Evolutionary conservation across 2,329 filamentous ascomycete genomes (phyloP).

Genomic region (Helotiales sp.): DNA sequence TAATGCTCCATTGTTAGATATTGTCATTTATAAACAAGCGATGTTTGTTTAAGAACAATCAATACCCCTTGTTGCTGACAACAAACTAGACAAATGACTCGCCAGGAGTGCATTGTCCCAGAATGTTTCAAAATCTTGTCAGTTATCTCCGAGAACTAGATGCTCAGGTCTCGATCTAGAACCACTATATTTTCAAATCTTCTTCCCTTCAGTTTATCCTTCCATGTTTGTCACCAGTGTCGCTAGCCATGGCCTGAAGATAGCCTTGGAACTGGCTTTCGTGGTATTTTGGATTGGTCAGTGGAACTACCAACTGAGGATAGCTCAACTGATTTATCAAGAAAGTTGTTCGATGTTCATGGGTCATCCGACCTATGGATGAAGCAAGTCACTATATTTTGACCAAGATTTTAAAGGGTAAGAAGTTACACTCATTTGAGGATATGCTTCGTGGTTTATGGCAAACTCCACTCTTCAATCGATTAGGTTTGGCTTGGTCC

Average conservation of each 20-base stretch:
- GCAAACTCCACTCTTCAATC: too few species aligned
- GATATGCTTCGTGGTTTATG: not conserved
- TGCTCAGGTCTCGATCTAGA: not conserved
- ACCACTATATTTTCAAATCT: not conserved
- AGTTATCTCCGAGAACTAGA: not conserved
- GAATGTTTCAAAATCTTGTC: too few species aligned
- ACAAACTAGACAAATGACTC: too few species aligned
- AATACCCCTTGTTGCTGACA: too few species aligned
- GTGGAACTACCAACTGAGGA: not conserved
- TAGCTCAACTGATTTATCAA: constrained; percentile 12
- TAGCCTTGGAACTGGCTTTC: not conserved
- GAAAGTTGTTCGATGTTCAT: constrained; percentile 13
- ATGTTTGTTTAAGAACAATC: too few species aligned
- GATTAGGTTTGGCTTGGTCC: too few species aligned
- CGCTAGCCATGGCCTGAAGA: not conserved
- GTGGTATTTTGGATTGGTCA: not conserved
- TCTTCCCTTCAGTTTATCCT: not conserved
- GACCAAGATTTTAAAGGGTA: not conserved
- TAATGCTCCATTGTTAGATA: too few species aligned
- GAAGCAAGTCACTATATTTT: constrained; percentile 6
- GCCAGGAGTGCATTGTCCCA: too few species aligned
- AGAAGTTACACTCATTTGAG: not conserved
- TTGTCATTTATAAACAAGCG: too few species aligned
- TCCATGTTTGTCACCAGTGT: not conserved
- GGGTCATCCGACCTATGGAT: constrained; percentile 23